These are phyloP conservation scores for Pseudocercospora eumusae DNA, from an alignment of 2,329 filamentous ascomycete genomes.

Conservation along the genomic window DNA sequence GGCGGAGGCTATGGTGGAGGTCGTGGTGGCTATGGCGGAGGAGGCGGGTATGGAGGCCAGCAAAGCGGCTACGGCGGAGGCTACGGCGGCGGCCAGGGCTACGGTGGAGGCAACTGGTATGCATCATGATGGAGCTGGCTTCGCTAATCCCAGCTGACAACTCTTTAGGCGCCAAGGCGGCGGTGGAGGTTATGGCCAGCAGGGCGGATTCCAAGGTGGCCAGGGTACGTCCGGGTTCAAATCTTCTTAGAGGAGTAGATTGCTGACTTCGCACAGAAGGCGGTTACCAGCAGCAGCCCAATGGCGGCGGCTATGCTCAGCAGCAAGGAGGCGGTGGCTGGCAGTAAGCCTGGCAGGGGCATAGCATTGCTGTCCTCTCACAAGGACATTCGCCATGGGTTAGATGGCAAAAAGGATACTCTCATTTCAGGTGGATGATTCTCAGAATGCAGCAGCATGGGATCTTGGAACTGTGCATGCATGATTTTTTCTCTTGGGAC, in stretches of 20 bases:
- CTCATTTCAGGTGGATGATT: constrained; percentile 18
- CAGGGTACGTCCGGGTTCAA: constrained; percentile 24
- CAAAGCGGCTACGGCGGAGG: constrained; percentile 32
- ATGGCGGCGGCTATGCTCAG: constrained; percentile 34
- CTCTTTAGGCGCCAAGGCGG: constrained; percentile 30
- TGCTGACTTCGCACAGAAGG: constrained; percentile 28
- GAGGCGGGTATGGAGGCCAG: constrained; percentile 33
- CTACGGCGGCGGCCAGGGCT: constrained; percentile 37
- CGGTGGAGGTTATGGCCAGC: constrained; percentile 27
- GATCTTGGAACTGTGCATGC: constrained; percentile 21
- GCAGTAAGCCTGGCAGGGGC: constrained; percentile 11
- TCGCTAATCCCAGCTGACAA: background rate
- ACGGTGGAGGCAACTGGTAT: constrained; percentile 30
- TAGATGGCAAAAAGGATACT: constrained; percentile 25
- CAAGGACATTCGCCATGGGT: constrained; percentile 9
- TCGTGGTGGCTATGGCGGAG: constrained; percentile 32
- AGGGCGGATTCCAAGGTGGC: constrained; percentile 22
- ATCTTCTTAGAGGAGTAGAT: background rate
- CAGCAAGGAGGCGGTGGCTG: constrained; percentile 33
- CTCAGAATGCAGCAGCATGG: constrained; percentile 25
- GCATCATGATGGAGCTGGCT: background rate
- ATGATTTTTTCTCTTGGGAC: constrained; percentile 18
- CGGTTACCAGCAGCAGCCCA: constrained; percentile 34
- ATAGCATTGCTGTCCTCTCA: constrained; percentile 4
- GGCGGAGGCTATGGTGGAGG: constrained; percentile 32